Conservation (phyloP, 2,329 filamentous ascomycete species). For the Aspergillus fumigatiaffinis region DNA sequence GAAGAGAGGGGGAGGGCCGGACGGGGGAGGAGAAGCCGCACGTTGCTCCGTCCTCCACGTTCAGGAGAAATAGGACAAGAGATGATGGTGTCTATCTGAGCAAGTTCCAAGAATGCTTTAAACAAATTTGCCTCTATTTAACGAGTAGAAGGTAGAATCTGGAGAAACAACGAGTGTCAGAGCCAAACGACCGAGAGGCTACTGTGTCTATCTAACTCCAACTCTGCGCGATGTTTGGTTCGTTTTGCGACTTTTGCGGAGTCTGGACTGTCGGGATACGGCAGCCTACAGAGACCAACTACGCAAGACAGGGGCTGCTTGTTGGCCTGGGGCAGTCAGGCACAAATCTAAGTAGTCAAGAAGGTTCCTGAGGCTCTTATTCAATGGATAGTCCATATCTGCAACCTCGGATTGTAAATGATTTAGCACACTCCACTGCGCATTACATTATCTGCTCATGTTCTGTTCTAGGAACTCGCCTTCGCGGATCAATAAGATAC, state of each 20-base stretch:
- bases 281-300: not conserved
- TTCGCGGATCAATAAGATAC: not conserved
- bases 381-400: not conserved
- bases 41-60: not conserved
- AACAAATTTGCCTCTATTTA: not conserved
- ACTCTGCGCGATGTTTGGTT: not conserved
- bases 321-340: constrained; percentile 4
- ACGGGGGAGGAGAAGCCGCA: constrained; percentile 7
- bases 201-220: not conserved
- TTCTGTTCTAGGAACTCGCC: not conserved
- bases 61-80: not conserved
- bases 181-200: not conserved
- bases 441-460: not conserved
- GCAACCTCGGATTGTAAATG: not conserved
- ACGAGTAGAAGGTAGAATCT: not conserved
- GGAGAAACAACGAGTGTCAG: not conserved
- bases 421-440: no score
- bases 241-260: not conserved
- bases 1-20: constrained; percentile 4
- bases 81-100: not conserved
- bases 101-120: not conserved
- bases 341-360: not conserved
- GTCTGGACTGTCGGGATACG: not conserved
- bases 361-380: not conserved
- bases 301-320: constrained; percentile 1